Evolutionary conservation across 108 stramenopile genomes (phyloP).

Genomic region (Pseudonitzschia pungens): DNA sequence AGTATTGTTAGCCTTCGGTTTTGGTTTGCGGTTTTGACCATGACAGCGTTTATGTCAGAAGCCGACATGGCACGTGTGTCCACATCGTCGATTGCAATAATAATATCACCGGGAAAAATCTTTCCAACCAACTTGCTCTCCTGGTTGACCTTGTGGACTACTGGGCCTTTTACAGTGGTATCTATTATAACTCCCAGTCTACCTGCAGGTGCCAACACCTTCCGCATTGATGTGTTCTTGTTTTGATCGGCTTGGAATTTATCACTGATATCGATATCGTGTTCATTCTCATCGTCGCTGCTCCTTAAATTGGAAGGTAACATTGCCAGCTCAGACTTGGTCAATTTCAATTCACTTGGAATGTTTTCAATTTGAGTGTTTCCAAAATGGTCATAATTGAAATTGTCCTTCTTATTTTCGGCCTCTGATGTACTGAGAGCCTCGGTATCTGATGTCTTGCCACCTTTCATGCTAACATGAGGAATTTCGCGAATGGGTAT

Average conservation of each 20-base stretch:
- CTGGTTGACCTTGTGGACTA: constrained; percentile 63
- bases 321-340: constrained; percentile 36
- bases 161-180: constrained; percentile 75
- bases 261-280: neutral
- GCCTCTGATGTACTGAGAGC: neutral
- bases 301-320: constrained; percentile 29
- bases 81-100: constrained; percentile 75
- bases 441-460: neutral
- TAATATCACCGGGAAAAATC: constrained; percentile 64
- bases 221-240: constrained; percentile 21
- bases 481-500: constrained; percentile 10
- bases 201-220: constrained; percentile 69
- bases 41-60: constrained; percentile 62
- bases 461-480: neutral
- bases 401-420: neutral
- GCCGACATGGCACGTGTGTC: constrained; percentile 73
- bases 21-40: constrained; percentile 65
- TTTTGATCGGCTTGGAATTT: neutral
- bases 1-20: constrained; percentile 50
- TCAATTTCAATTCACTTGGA: constrained; percentile 29
- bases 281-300: constrained; percentile 12
- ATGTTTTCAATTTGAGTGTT: constrained; percentile 1
- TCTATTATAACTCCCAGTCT: constrained; percentile 86
- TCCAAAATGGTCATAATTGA: neutral
- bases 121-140: constrained; percentile 54